These are phyloP conservation scores for Glutinoglossum americanum DNA, from an alignment of 495 filamentous ascomycete genomes.

Conservation along the genomic window DNA sequence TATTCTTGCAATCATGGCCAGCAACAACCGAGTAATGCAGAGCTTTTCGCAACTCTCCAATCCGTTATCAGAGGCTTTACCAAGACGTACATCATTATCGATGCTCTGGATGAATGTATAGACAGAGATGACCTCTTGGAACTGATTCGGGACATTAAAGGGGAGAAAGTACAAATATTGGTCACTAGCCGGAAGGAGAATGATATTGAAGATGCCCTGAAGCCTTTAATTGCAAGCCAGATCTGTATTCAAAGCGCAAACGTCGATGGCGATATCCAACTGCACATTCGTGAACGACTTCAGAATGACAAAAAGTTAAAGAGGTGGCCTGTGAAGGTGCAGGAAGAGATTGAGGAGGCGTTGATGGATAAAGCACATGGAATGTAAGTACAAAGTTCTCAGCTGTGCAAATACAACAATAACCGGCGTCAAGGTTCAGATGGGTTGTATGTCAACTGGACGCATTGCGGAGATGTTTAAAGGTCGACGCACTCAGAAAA, in stretches of 20 bases:
- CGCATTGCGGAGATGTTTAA: constrained; percentile 4
- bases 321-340: neutral
- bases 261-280: constrained; percentile 11
- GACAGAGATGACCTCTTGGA: constrained; percentile 4
- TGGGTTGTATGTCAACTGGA: constrained; percentile 13
- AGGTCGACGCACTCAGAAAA: constrained; percentile 1
- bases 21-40: constrained; percentile 4
- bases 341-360: constrained; percentile 5
- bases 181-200: constrained; percentile 13
- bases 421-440: constrained; percentile 8
- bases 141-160: constrained; percentile 9
- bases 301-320: neutral
- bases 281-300: constrained; percentile 6
- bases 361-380: constrained; percentile 10
- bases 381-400: constrained; percentile 6
- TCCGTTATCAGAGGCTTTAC: constrained; percentile 9
- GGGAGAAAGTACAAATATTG: constrained; percentile 8
- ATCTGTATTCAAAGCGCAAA: neutral
- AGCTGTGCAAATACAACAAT: neutral
- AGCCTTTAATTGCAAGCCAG: neutral
- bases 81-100: constrained; percentile 9
- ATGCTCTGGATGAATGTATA: constrained; percentile 13
- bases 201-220: constrained; percentile 7
- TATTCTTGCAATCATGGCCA: constrained; percentile 5
- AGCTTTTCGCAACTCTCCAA: neutral